phyloP scores from a whole-genome alignment of 139 green algal species.

The Nannochloris sp. region DNA sequence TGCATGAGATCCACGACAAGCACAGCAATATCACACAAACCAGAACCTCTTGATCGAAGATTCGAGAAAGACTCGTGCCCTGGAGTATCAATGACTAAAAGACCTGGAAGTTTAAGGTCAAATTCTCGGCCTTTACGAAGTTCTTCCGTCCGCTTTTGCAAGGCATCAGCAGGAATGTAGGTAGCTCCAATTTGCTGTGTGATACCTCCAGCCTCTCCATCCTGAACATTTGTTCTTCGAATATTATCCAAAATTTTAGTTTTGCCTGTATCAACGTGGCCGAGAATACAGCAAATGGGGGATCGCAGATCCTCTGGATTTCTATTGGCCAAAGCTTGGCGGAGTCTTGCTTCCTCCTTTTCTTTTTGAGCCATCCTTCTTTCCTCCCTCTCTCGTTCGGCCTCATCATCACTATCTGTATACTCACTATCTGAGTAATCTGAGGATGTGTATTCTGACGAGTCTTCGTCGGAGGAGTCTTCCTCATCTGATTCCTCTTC shows the following conservation, averaged over 20 bases:
- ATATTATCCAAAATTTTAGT: slow-evolving; percentile 99
- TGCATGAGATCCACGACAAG: slow-evolving; percentile 99
- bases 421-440: slow-evolving; percentile 27
- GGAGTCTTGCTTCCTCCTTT: slow-evolving; percentile 48
- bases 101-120: slow-evolving; percentile 76
- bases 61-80: slow-evolving; percentile 98
- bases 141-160: slow-evolving; percentile 68
- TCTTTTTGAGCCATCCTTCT: slow-evolving; percentile 44
- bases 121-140: slow-evolving; percentile 53
- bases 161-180: slow-evolving; percentile 81
- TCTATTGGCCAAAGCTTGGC: slow-evolving; percentile 41
- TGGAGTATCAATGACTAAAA: slow-evolving; percentile 98
- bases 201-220: slow-evolving; percentile 96
- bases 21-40: slow-evolving; percentile 96
- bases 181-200: slow-evolving; percentile 99
- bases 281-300: slow-evolving; percentile 99
- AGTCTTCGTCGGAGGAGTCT: slow-evolving; percentile 15
- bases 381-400: slow-evolving; percentile 45
- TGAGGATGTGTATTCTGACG: slow-evolving; percentile 33
- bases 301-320: slow-evolving; percentile 75
- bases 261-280: slow-evolving; percentile 98
- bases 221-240: slow-evolving; percentile 92
- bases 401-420: slow-evolving; percentile 30
- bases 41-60: slow-evolving; percentile 79
- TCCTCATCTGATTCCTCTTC: slow-evolving; percentile 21